Evolutionary conservation across 192 early-diverging fungal species (phyloP).

Genomic region (Coemansia sp.): DNA sequence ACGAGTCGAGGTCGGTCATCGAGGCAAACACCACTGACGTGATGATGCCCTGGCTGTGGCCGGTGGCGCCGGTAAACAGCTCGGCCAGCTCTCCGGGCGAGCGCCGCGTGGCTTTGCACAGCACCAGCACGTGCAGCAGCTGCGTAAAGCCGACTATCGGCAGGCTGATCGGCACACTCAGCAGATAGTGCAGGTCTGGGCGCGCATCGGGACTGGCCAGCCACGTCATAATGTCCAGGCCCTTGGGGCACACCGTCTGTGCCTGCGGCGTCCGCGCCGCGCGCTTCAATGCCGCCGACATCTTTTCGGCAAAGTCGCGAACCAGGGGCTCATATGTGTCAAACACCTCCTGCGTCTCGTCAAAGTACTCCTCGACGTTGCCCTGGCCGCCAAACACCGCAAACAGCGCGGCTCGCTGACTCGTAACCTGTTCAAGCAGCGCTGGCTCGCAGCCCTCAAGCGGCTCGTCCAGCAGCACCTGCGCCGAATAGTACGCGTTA

Average conservation of each 20-base stretch:
- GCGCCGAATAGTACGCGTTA: conserved; percentile 76
- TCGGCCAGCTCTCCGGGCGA: conserved; percentile 61
- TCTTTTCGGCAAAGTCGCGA: conserved; percentile 71
- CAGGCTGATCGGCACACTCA: conserved; percentile 77
- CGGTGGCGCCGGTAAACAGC: conserved; percentile 73
- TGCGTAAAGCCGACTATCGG: conserved; percentile 92
- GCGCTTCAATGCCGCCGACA: conserved; percentile 68
- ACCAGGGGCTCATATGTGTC: conserved; percentile 78
- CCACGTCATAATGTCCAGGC: conserved; percentile 85
- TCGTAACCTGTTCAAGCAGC: conserved; percentile 65
- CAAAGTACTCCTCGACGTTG: conserved; percentile 92
- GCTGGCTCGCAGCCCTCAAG: conserved; percentile 52
- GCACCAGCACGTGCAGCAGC: conserved; percentile 84
- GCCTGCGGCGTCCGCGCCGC: conserved; percentile 63
- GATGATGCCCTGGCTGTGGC: conserved; percentile 93
- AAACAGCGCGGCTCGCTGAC: conserved; percentile 65
- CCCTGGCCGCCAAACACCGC: conserved; percentile 97
- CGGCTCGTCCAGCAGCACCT: conserved; percentile 59
- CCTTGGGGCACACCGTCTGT: conserved; percentile 70
- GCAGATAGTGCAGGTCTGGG: conserved; percentile 76
- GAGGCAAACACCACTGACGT: conserved; percentile 87
- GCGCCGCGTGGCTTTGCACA: conserved; percentile 66
- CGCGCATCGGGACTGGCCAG: conserved; percentile 71
- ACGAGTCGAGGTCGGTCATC: conserved; percentile 76
- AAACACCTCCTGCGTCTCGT: conserved; percentile 80